Conservation (phyloP, 257 asterid genomes). For the Plectranthus barbatus region DNA sequence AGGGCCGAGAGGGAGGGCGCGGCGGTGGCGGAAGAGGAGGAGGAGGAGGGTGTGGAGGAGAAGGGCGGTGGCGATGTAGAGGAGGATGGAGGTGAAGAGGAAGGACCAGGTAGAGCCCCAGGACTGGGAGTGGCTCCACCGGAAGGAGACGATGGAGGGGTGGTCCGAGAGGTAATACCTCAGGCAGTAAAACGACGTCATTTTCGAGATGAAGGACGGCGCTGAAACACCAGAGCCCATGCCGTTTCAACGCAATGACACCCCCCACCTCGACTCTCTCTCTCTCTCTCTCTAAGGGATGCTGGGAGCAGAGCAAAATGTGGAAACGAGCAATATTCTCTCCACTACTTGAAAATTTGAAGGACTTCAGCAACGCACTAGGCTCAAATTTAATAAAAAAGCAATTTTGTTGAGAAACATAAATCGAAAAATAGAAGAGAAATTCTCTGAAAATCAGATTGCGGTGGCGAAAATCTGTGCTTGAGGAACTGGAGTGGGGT, state of each 20-base stretch:
- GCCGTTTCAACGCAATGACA: no score
- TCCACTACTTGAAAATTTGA: no score
- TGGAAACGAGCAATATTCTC: no score
- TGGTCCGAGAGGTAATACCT: conserved; percentile 69
- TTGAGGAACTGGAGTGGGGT: no score
- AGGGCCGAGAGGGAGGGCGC: conserved; percentile 56
- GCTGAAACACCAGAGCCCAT: no score
- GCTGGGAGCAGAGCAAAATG: no score
- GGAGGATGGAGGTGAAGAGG: conserved; percentile 53
- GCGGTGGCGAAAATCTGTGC: neutral
- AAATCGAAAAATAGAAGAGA: neutral
- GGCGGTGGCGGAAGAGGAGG: conserved; percentile 44
- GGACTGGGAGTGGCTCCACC: conserved; percentile 62
- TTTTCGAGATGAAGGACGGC: no score
- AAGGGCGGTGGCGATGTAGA: conserved; percentile 40
- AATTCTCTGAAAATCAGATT: neutral
- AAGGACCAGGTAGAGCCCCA: conserved; percentile 86
- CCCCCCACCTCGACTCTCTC: no score
- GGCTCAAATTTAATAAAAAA: no score
- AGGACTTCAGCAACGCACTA: no score
- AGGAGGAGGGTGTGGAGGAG: conserved; percentile 45
- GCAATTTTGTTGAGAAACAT: neutral
- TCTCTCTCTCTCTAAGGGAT: no score
- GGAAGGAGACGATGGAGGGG: conserved; percentile 66
- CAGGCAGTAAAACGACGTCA: conserved; percentile 22